A percentile compares a stretch with the other conserved stretches of the same genome.
These are phyloP conservation scores for Xylaria sp. DNA, from an alignment of 495 filamentous ascomycete species.

Conservation along the genomic window DNA sequence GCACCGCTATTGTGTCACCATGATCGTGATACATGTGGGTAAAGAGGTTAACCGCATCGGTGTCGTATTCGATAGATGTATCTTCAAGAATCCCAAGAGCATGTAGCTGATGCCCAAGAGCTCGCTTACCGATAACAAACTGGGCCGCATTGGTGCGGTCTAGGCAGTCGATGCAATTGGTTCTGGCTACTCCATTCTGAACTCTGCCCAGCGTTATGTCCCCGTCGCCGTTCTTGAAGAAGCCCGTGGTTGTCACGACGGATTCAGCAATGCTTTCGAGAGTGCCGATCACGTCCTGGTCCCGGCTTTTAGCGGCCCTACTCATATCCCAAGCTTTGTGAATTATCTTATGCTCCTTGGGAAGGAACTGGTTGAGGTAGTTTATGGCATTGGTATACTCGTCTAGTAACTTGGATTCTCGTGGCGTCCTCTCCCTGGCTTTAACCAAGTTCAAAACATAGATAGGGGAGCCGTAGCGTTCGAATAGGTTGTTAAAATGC, in stretches of 20 bases:
- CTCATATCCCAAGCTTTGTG: slow-evolving; percentile 99
- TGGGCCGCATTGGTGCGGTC: slow-evolving; percentile 97
- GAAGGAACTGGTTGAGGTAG: slow-evolving; percentile 95
- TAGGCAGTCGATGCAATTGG: slow-evolving; percentile 97
- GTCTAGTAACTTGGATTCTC: slow-evolving; percentile 87
- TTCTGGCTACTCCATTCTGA: slow-evolving; percentile 92
- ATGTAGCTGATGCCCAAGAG: slow-evolving; percentile 89
- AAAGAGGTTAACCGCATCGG: slow-evolving; percentile 92
- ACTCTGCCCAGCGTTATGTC: slow-evolving; percentile 67
- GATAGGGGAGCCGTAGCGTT: slow-evolving; percentile 89
- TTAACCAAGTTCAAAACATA: slow-evolving; percentile 96
- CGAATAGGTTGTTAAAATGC: slow-evolving; percentile 96
- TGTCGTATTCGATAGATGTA: slow-evolving; percentile 87
- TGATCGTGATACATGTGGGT: slow-evolving; percentile 98
- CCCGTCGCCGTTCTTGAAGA: slow-evolving; percentile 89
- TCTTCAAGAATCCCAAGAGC: slow-evolving; percentile 86
- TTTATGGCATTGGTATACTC: slow-evolving; percentile 89
- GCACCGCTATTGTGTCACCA: slow-evolving; percentile 95
- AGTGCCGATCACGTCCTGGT: slow-evolving; percentile 92
- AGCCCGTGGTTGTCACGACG: slow-evolving; percentile 82
- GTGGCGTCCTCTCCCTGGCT: slow-evolving; percentile 83
- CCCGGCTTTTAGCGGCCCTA: slow-evolving; percentile 89
- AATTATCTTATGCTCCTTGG: slow-evolving; percentile 80
- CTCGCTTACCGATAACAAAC: slow-evolving; percentile 97
- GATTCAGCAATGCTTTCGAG: slow-evolving; percentile 89